Conservation (phyloP, 805 yeast species). For the Metschnikowia arizonensis region DNA sequence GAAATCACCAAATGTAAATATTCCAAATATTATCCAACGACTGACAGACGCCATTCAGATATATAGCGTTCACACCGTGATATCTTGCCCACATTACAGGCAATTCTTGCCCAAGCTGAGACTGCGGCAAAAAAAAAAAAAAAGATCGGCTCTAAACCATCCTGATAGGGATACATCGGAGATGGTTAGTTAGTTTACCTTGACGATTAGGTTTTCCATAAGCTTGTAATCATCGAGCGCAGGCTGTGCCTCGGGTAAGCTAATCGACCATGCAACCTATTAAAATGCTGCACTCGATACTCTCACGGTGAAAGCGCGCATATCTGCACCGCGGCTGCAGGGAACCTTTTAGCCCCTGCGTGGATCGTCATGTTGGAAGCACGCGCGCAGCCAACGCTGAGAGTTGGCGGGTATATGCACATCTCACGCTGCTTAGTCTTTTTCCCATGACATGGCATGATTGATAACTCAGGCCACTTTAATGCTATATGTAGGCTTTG, state of each 20-base stretch:
- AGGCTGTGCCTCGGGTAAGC: neutral
- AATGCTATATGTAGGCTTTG: neutral
- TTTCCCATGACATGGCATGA: neutral
- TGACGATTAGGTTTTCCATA: slow-evolving; percentile 1
- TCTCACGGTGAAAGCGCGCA: neutral
- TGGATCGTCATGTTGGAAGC: slow-evolving; percentile 3
- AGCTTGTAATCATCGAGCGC: slow-evolving; percentile 3
- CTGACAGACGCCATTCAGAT: neutral
- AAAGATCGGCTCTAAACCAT: neutral
- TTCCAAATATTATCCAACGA: neutral
- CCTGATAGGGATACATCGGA: slow-evolving; percentile 1
- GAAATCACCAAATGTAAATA: neutral
- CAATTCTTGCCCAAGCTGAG: slow-evolving; percentile 3
- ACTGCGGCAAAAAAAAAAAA: slow-evolving; percentile 4
- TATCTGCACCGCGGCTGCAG: slow-evolving; percentile 5
- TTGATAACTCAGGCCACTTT: slow-evolving; percentile 2
- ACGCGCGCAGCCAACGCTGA: neutral
- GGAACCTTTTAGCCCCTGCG: slow-evolving; percentile 4
- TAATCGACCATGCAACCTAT: slow-evolving; percentile 6
- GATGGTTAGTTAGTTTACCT: neutral
- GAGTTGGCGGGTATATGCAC: neutral
- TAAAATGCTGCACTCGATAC: neutral
- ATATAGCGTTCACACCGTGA: neutral
- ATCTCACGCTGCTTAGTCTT: neutral
- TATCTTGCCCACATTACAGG: neutral